Evolutionary conservation across 306 rosid species (phyloP), one percentile per base, ranked within the genome.

Genomic region (Trifolium subterraneum): DNA sequence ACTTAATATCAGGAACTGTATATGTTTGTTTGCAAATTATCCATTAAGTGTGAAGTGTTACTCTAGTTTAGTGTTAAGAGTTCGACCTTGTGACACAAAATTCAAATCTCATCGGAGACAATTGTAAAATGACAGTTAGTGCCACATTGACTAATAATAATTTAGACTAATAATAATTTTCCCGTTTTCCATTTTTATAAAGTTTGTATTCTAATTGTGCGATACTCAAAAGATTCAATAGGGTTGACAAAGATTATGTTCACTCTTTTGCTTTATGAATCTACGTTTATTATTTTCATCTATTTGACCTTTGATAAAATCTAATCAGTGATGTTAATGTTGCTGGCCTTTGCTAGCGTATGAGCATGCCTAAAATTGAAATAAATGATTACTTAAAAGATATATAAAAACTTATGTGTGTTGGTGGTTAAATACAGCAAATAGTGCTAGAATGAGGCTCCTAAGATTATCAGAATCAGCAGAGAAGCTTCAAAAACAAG

Each of bases 381-480:
- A 55, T 7, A 19, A 15, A 15, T 15, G 50, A 16, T 31, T 15
- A 18, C 8, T 59, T 58, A 59, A 70, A 51, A 6, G 45, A 65
- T 68, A 51, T 68, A 51, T 74, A 51, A 75, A 64, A 75, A 29
- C 61, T 81, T 38, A 10, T 51, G 12, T 22, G 41, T 78, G 78
- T 36, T 36, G 8, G 54, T 71, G 76, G 60, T 70, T 85, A 66
- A 67, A 70, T 68, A 44, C 82, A 94, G 98, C 97, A 50, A 90
- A 83, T 71, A 92, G 74, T 86, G 97, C 97, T 52, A 90, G 98
- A 73, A 52, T 78, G 72, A 92, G 96, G 85, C 89, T 94, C 44
- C 69, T 91, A 71, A 88, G 97, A 15, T 83, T 94, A 78, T 91
- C 98, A 35, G 97, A 91, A 78, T 91, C 97, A 39, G 98, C 98